Evolutionary conservation across 768 basidiomycete species (phyloP), one percentile per base, ranked within the genome.

Genomic region (Chalciporus chontae): DNA sequence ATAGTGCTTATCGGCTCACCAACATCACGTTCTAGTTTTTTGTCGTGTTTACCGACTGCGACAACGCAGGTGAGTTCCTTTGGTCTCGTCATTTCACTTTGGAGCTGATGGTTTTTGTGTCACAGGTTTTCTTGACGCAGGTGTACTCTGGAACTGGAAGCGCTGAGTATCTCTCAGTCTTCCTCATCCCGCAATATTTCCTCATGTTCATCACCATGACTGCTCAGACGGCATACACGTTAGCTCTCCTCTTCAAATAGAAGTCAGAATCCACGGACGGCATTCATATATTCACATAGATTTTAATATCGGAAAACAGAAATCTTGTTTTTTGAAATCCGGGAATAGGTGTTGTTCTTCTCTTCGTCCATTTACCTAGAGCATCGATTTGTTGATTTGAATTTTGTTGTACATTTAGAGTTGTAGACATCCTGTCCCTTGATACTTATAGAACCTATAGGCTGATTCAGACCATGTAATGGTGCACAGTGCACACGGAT

Each of bases 121-220:
- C 55, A n/a, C n/a, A 85, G 77, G 83, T 85, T 0, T 77, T 76
- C 48, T 65, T 86, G 32, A 85, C 83, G 1, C 83, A 87, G 57
- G 77, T 83, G 8, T 79, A 83, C 58, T 84, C 81, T 40, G 82
- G 79, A 2, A 83, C 81, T 1, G 85, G 86, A 23, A 73, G 69
- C 24, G 80, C 83, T 5, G 81, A 83, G 42, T 77, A 84, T 55
- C 65, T 86, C 4, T 72, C 81, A 1, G 71, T 78, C 5, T 85
- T 85, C 59, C 69, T 87, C 40, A 79, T 86, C 31, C 83, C 82
- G 11, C 85, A 75, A 54, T 77, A 75, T 51, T 48, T 65, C 13
- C 57, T 77, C 40, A 71, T 73, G 69, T 63, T 72, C 10, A 6
- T 73, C 17, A 67, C 65, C 34, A 73, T 69, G 66, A 69, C 69